Conservation (phyloP, 1,284 basidiomycete genomes). For the Ustilago sp. region DNA sequence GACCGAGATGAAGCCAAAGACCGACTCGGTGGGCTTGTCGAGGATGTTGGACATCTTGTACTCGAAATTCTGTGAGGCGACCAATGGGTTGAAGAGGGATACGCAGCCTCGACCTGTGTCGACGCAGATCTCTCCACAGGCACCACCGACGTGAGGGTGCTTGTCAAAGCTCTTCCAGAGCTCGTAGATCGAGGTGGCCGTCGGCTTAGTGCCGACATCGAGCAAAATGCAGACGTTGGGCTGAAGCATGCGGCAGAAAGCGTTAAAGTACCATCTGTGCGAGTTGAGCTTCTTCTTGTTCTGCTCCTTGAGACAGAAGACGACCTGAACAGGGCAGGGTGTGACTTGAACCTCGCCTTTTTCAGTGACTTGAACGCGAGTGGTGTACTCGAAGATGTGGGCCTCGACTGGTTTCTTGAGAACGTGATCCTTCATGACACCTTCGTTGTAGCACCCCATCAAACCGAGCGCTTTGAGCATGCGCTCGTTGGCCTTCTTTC, state of each 20-base stretch:
- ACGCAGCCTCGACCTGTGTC: conserved; percentile 80
- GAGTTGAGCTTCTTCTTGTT: conserved; percentile 67
- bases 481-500: conserved; percentile 89
- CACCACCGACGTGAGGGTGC: conserved; percentile 93
- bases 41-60: conserved; percentile 67
- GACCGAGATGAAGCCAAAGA: conserved; percentile 91
- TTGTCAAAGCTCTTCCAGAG: conserved; percentile 97
- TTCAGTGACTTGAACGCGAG: conserved; percentile 90
- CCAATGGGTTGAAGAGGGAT: conserved; percentile 76
- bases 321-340: conserved; percentile 70
- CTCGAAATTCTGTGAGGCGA: conserved; percentile 73
- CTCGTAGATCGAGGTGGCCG: conserved; percentile 78
- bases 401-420: conserved; percentile 88
- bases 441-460: conserved; percentile 75
- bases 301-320: conserved; percentile 68
- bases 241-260: conserved; percentile 68
- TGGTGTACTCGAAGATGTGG: conserved; percentile 95
- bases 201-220: conserved; percentile 93
- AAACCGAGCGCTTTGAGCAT: conserved; percentile 83
- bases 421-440: conserved; percentile 89
- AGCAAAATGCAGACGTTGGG: conserved; percentile 93
- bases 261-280: conserved; percentile 69
- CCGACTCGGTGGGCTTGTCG: conserved; percentile 75
- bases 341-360: conserved; percentile 74
- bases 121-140: conserved; percentile 93